Evolutionary conservation across 768 basidiomycete species (phyloP), one percentile per base, ranked within the genome.

Genomic region (Erythrobasidium yunnanense): DNA sequence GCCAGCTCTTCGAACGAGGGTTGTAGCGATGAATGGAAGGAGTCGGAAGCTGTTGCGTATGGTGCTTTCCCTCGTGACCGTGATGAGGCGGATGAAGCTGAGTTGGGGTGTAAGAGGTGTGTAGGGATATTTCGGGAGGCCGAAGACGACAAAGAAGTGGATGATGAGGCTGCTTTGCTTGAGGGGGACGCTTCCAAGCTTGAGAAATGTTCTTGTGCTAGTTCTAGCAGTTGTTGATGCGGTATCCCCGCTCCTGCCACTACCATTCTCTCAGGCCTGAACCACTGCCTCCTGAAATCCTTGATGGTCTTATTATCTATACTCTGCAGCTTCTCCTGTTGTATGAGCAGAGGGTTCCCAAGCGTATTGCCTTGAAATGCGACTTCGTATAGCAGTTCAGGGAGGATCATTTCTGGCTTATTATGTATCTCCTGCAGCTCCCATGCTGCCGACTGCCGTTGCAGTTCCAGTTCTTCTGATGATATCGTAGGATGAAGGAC

Each of bases 351-450:
- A 0, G 90, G 83, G 75, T 92, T 95, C n/a, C 95, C 95, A 1
- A 97, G 81, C 0, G 85, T 88, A 55, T 81, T 81, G 56, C 79
- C 77, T 66, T 82, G 79, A 73, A 88, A 97, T 0, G 93, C 95
- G 62, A 92, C 85, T 46, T 81, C 79, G 73, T 97, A 92, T 20
- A 97, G 77, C 4, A 91, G 76, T 73, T 99, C 93, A 1, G 93
- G 91, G 15, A 99, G 80, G 66, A 92, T 85, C 81, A 90, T 85
- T 71, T 97, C 93, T 0, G 93, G 90, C 76, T 96, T 96, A 46
- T 82, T 80, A 71, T 77, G 82, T 67, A 96, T 82, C 77, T 96
- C 93, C 32, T 90, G 82, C 50, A 89, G 81, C 76, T 99, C 95
- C 72, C 93, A 99, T 18, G 82, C 81, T 0, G 90, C 89, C 8